Base-by-base conservation (phyloP, 1,284 basidiomycete genomes). In the Puccinia novopanici region DNA sequence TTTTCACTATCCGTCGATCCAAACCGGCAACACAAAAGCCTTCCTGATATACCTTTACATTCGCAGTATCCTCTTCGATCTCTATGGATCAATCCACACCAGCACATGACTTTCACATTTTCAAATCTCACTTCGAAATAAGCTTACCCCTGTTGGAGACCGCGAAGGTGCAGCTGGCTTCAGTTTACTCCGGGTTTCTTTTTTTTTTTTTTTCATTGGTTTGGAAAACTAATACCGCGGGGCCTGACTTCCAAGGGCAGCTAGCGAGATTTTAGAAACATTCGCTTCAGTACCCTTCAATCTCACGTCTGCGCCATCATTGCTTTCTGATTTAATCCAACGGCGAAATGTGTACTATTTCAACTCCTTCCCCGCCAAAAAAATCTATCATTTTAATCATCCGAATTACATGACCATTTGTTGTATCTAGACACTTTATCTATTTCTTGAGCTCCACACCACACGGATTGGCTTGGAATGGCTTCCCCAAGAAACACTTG, bases 1-100 rank as follows among this genome's bases (percentile, higher is more conserved):
- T 24, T 42, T 80, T 80, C 57, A 54, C 57, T 15, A 80, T 80
- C 45, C 67, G 48, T 45, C 70, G 78, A 3, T 63, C 68, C 3
- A 71, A 71, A 15, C 45, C 8, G 45, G 45, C 45, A 6, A 45
- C 6, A 2, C 22, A 57, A 15, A 73, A 73, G 48, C 48, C 70
- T 52, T 55, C 5, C n/a, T n/a, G n/a, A n/a, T n/a, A 73, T 57
- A 67, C n/a, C 34, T 45, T 3, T n/a, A n/a, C n/a, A n/a, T n/a
- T n/a, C n/a, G n/a, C n/a, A n/a, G n/a, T n/a, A n/a, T n/a, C n/a
- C n/a, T n/a, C n/a, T n/a, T n/a, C n/a, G n/a, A n/a, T n/a, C n/a
- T n/a, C n/a, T n/a, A n/a, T n/a, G n/a, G n/a, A 13, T 8, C 40
- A 67, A 22, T 67, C 61, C 9, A 65, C 8, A 24, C 40, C 24